These are phyloP conservation scores for Parafenestella ontariensis DNA, from an alignment of 2,329 filamentous ascomycete genomes.

Conservation along the genomic window DNA sequence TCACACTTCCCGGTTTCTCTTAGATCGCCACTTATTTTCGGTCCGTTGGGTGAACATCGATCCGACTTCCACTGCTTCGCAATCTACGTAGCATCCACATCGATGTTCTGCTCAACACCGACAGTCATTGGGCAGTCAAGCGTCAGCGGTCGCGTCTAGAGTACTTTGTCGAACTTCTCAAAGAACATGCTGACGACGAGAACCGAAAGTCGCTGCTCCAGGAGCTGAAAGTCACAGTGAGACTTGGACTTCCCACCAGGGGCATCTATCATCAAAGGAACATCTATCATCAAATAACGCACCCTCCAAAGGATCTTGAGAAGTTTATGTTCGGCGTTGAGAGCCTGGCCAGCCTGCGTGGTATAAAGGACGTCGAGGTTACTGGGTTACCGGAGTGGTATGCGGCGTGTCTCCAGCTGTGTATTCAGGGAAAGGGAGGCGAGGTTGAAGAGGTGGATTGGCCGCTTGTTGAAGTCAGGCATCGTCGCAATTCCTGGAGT, in stretches of 20 bases:
- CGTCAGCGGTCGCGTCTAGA: conserved; percentile 27
- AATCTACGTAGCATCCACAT: conserved; percentile 27
- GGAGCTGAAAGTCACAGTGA: conserved; percentile 10
- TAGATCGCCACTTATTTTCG: conserved; percentile 24
- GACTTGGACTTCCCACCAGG: neutral
- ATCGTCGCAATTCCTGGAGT: neutral
- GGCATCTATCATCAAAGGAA: too few relatives aligned
- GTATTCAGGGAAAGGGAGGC: conserved; percentile 29
- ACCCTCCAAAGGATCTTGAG: neutral
- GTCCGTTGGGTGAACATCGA: conserved; percentile 12
- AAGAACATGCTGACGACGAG: conserved; percentile 25
- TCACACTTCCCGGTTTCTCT: conserved; percentile 14
- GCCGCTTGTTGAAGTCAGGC: conserved; percentile 18
- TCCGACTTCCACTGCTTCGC: conserved; percentile 22
- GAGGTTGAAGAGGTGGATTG: conserved; percentile 23
- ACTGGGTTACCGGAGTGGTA: conserved; percentile 28
- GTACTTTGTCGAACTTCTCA: conserved; percentile 28
- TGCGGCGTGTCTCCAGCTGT: conserved; percentile 23
- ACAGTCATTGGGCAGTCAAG: conserved; percentile 15
- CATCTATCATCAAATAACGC: neutral
- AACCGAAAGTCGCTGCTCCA: conserved; percentile 23
- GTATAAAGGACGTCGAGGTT: conserved; percentile 24
- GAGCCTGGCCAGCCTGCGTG: conserved; percentile 19
- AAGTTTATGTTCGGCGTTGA: conserved; percentile 30
- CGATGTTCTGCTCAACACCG: conserved; percentile 1